Percentiles rank a stretch among this genome's conserved stretches.
Conservation (phyloP, 2,329 filamentous ascomycete species). For the Aspergillus bombycis region DNA sequence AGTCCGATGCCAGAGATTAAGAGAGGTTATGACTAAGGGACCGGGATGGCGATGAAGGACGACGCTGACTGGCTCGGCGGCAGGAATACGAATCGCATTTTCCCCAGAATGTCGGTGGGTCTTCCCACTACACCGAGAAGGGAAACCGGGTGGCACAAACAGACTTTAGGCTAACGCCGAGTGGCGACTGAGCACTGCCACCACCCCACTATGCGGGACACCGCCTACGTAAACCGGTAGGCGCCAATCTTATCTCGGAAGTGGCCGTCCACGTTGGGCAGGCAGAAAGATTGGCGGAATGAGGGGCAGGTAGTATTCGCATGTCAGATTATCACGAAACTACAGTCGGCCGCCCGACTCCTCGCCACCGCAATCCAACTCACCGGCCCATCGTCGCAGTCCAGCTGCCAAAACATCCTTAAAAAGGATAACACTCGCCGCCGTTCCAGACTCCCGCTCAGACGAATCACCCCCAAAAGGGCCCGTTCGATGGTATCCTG, state of each 20-base stretch:
- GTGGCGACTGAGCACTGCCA: too few species aligned
- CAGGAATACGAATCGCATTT: too few species aligned
- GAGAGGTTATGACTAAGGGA: neutral
- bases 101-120: too few species aligned
- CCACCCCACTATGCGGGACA: too few species aligned
- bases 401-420: constrained; percentile 11
- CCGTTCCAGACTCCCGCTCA: constrained; percentile 17
- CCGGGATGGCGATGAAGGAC: neutral
- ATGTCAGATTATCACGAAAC: constrained; percentile 15
- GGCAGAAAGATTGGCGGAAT: too few species aligned
- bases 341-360: constrained; percentile 6
- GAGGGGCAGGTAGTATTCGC: too few species aligned
- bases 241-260: too few species aligned
- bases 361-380: constrained; percentile 23
- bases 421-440: constrained; percentile 17
- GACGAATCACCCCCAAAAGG: constrained; percentile 13
- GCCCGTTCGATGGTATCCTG: constrained; percentile 12
- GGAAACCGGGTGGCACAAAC: too few species aligned
- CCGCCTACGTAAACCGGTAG: too few species aligned
- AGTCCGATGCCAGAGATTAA: neutral
- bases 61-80: neutral
- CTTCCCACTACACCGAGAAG: too few species aligned
- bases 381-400: neutral
- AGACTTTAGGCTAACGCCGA: too few species aligned
- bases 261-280: too few species aligned